A percentile compares a stretch with the other conserved stretches of the same genome.
These are phyloP conservation scores for Mikania micrantha DNA, from an alignment of 129 eudicot genomes.

Conservation along the genomic window DNA sequence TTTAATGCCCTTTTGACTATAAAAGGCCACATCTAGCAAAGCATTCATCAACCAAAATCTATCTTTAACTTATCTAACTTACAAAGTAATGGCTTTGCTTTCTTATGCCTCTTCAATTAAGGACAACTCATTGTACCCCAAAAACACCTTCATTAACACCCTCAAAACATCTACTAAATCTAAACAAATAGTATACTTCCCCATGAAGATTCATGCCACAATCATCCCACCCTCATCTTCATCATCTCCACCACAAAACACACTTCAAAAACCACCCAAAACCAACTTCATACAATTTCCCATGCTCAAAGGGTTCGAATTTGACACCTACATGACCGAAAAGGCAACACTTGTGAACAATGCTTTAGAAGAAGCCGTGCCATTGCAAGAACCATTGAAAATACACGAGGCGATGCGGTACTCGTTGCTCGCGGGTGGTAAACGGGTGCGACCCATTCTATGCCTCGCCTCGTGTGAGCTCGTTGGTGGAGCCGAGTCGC, in stretches of 20 bases:
- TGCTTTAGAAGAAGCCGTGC: slow-evolving; percentile 52
- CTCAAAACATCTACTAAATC: slow-evolving; percentile 5
- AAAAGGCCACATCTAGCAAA: neutral
- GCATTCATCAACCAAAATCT: neutral
- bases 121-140: slow-evolving; percentile 16
- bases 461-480: slow-evolving; percentile 59
- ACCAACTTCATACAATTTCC: neutral
- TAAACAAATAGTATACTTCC: neutral
- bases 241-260: slow-evolving; percentile 17
- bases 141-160: neutral
- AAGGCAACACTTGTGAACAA: slow-evolving; percentile 37
- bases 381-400: slow-evolving; percentile 40
- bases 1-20: neutral
- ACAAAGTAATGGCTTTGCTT: slow-evolving; percentile 33
- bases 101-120: slow-evolving; percentile 1
- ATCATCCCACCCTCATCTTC: slow-evolving; percentile 3
- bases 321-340: slow-evolving; percentile 40
- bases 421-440: slow-evolving; percentile 61
- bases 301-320: slow-evolving; percentile 21
- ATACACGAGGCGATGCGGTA: slow-evolving; percentile 68
- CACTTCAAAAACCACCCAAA: slow-evolving; percentile 25
- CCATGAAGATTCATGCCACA: slow-evolving; percentile 22
- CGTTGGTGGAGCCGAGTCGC: slow-evolving; percentile 38
- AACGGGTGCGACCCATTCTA: slow-evolving; percentile 51
- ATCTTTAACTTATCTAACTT: neutral